phyloP scores from a whole-genome alignment of 352 stramenopile genomes.

The Pythium rhizo-oryzae region DNA sequence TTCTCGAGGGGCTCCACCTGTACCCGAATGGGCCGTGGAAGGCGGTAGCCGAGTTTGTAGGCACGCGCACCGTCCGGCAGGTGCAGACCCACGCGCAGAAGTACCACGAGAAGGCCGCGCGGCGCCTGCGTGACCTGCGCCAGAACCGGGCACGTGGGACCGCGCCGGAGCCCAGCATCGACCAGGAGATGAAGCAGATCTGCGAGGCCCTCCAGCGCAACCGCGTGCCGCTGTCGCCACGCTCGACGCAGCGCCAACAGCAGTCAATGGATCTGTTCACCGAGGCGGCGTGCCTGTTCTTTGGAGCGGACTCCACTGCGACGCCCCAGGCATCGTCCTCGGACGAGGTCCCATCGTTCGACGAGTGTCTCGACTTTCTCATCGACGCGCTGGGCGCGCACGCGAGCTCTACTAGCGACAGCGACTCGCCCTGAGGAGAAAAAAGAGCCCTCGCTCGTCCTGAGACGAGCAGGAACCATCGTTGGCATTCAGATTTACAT shows the following conservation, averaged over 20 bases:
- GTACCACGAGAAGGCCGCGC: conserved; percentile 44
- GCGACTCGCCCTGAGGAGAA: neutral
- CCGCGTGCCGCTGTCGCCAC: conserved; percentile 7
- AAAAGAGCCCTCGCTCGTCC: no score
- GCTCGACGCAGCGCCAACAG: conserved; percentile 2
- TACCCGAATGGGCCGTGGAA: conserved; percentile 44
- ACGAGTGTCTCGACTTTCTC: conserved; percentile 41
- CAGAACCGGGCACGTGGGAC: conserved; percentile 38
- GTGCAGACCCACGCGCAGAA: conserved; percentile 67
- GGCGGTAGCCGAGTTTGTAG: neutral
- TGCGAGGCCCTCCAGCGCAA: conserved; percentile 15
- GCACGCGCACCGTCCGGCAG: neutral
- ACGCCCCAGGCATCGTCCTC: neutral
- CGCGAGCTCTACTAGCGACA: neutral
- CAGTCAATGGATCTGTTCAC: conserved; percentile 2
- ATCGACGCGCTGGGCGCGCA: conserved; percentile 35
- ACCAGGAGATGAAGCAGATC: conserved; percentile 13
- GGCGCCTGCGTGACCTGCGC: conserved; percentile 46
- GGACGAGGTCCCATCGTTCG: conserved; percentile 1
- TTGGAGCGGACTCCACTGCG: neutral
- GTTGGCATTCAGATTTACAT: no score
- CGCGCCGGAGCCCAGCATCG: neutral
- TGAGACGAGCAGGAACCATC: no score
- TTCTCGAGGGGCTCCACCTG: conserved; percentile 54
- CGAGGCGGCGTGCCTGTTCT: neutral